A percentile compares a stretch with the other conserved stretches of the same genome.
phyloP scores from a whole-genome alignment of 2,329 filamentous ascomycete species.

The Xylariaceae sp. region DNA sequence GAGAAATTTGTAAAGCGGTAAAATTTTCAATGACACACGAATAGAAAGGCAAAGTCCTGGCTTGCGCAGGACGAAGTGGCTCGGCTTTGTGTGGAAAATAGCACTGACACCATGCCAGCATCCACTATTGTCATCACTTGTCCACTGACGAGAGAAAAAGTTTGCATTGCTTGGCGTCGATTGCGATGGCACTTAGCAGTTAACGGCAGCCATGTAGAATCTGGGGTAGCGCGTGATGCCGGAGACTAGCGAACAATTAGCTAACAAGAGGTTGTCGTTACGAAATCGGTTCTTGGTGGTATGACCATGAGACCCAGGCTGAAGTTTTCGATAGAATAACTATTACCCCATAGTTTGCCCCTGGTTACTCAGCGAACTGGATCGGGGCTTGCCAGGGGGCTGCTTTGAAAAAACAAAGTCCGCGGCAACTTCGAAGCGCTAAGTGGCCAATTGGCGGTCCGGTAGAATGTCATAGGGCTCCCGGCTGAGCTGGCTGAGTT shows the following conservation, averaged over 20 bases:
- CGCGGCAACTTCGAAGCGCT: too few species aligned
- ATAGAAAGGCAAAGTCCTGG: slow-evolving; percentile 12
- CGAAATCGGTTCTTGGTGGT: slow-evolving; percentile 35
- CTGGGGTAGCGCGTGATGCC: slow-evolving; percentile 41
- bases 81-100: slow-evolving; percentile 4
- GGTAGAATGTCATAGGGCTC: background rate
- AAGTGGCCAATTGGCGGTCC: too few species aligned
- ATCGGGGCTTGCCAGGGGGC: slow-evolving; percentile 1
- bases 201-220: slow-evolving; percentile 40
- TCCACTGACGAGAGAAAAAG: slow-evolving; percentile 19
- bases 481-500: background rate
- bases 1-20: slow-evolving; percentile 29
- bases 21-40: slow-evolving; percentile 26
- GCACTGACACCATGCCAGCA: slow-evolving; percentile 28
- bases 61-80: slow-evolving; percentile 10
- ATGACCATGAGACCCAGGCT: slow-evolving; percentile 34
- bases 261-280: slow-evolving; percentile 38
- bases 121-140: slow-evolving; percentile 10
- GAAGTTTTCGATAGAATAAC: slow-evolving; percentile 39
- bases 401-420: background rate
- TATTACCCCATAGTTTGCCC: slow-evolving; percentile 43
- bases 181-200: slow-evolving; percentile 36
- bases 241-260: slow-evolving; percentile 34
- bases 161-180: slow-evolving; percentile 9
- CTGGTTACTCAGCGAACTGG: slow-evolving; percentile 13